A percentile compares a stretch with the other conserved stretches of the same genome.
phyloP scores from a whole-genome alignment of 2,329 filamentous ascomycete species.

The Neoascochyta sp. region DNA sequence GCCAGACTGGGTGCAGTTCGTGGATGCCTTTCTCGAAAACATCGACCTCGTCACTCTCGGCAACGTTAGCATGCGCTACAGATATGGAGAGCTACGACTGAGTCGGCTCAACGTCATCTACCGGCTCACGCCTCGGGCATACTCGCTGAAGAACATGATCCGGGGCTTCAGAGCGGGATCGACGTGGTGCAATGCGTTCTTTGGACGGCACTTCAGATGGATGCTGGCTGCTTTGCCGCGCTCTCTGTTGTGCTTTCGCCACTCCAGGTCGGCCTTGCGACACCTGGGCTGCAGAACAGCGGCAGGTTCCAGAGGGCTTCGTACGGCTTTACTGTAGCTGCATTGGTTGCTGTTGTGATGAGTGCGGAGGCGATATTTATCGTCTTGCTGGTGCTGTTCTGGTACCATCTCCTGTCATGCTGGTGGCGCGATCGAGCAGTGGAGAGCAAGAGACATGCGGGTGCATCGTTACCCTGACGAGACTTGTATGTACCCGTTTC shows the following conservation, averaged over 20 bases:
- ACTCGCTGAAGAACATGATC: slow-evolving; percentile 5
- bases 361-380: slow-evolving; percentile 1
- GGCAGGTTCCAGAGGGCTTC: slow-evolving; percentile 6
- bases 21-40: slow-evolving; percentile 8
- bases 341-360: slow-evolving; percentile 4
- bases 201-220: slow-evolving; percentile 10
- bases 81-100: slow-evolving; percentile 45
- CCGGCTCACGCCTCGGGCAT: slow-evolving; percentile 4
- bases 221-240: slow-evolving; percentile 11
- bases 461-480: too few relatives aligned
- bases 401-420: slow-evolving; percentile 4
- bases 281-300: slow-evolving; percentile 5
- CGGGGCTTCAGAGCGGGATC: slow-evolving; percentile 6
- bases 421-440: slow-evolving; percentile 4
- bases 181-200: slow-evolving; percentile 12
- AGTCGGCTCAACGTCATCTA: slow-evolving; percentile 38
- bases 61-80: slow-evolving; percentile 38
- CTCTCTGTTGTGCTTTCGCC: slow-evolving; percentile 11
- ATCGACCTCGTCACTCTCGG: slow-evolving; percentile 4
- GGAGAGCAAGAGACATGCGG: neutral
- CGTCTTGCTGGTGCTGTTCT: slow-evolving; percentile 9
- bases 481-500: too few relatives aligned
- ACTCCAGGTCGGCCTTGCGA: slow-evolving; percentile 15
- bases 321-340: slow-evolving; percentile 8
- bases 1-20: slow-evolving; percentile 9